Conservation (phyloP, 768 basidiomycete species). For the Leucocoprinus leucothites region DNA sequence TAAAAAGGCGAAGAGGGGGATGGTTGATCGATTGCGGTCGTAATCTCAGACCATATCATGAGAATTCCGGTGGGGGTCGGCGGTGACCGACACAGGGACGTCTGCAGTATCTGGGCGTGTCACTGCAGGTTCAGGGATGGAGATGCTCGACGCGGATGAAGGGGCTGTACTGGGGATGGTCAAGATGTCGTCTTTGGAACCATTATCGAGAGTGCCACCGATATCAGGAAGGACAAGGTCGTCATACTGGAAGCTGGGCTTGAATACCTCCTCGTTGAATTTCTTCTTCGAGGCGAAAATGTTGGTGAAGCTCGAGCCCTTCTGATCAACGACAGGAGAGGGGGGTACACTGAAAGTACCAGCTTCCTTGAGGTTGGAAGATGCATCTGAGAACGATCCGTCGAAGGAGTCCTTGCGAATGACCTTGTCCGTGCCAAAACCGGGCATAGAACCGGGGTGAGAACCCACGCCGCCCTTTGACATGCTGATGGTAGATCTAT, state of each 20-base stretch:
- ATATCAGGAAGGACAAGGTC: conserved; percentile 34
- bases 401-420: conserved; percentile 7
- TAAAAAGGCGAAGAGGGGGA: not conserved
- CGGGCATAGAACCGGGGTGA: not conserved
- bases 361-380: not conserved
- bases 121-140: conserved; percentile 21
- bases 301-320: conserved; percentile 27
- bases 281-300: conserved; percentile 36
- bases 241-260: conserved; percentile 33
- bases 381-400: not conserved
- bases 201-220: conserved; percentile 36
- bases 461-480: conserved; percentile 3
- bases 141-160: conserved; percentile 32
- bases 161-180: conserved; percentile 27
- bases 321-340: not conserved
- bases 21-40: too few species aligned
- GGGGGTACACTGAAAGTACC: not conserved
- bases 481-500: conserved; percentile 12
- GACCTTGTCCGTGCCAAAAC: not conserved
- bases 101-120: conserved; percentile 21
- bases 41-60: conserved; percentile 7
- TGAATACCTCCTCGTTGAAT: conserved; percentile 28
- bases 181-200: conserved; percentile 26
- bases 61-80: conserved; percentile 3
- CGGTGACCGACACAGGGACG: not conserved